Evolutionary conservation across 2,329 filamentous ascomycete species (phyloP), one percentile per base, ranked within the genome.

Genomic region (Phyllosticta citriasiana): DNA sequence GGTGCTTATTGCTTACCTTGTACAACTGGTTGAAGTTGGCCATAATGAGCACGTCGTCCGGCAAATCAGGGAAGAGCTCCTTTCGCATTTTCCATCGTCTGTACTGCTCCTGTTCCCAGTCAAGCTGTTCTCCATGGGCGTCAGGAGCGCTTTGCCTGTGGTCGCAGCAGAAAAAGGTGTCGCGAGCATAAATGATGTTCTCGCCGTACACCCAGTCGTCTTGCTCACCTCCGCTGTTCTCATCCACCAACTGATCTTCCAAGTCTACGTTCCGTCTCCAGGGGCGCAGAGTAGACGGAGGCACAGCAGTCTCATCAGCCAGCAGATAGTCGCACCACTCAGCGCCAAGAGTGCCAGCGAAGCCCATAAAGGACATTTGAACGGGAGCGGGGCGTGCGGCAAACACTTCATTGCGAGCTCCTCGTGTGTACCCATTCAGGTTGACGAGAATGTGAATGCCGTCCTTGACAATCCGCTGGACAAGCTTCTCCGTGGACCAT

Each of bases 301-400:
- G 94, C 59, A 99, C 87, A 0, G 94, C 91, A 1, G 88, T 93
- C 57, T 88, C 81, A 69, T 99, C 94, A 3, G 94, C 92, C 26
- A 97, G 82, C 16, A 99, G 86, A 70, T 99, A 99, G 72, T 99
- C 94, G 67, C 94, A 99, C 94, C 94, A 99, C 71, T 99, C 94
- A 2, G 94, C 94, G 5, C 94, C 94, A 0, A 99, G 78, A 0
- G 93, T 97, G 9, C 94, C 94, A 0, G 94, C 94, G 71, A 99
- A 99, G 0, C 94, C 94, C 94, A 99, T 99, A 70, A 99, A 99
- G 0, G 94, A 96, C 94, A 99, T 99, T 66, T 99, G 94, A 53
- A 99, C 91, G 0, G 94, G 94, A 2, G 92, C 91, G 16, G 94
- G 91, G 26, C 95, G 85, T 24, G 94, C 94, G 24, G 94, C 94